phyloP scores from a whole-genome alignment of 2,329 filamentous ascomycete species.

The Cladosporium cucumerinum region DNA sequence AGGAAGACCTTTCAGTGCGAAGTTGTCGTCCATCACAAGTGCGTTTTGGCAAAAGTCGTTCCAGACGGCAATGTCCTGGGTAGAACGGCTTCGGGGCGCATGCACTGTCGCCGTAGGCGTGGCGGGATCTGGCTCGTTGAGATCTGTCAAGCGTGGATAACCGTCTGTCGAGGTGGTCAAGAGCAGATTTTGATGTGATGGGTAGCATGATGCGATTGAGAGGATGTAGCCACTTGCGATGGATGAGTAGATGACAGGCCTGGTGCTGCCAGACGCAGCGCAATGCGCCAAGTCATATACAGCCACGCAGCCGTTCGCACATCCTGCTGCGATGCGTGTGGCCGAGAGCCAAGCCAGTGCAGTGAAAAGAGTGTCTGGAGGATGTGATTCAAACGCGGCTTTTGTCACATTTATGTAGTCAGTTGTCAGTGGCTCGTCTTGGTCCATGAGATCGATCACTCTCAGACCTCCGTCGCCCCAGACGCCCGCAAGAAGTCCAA shows the following conservation, averaged over 20 bases:
- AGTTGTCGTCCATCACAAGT: conserved; percentile 54
- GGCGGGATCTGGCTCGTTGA: conserved; percentile 43
- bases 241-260: conserved; percentile 44
- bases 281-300: conserved; percentile 48
- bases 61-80: conserved; percentile 50
- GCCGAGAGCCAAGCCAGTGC: conserved; percentile 56
- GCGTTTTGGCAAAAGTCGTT: conserved; percentile 55
- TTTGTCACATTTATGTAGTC: conserved; percentile 42
- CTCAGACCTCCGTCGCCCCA: conserved; percentile 58
- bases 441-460: conserved; percentile 49
- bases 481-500: conserved; percentile 56
- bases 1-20: conserved; percentile 47
- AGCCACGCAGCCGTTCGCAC: conserved; percentile 55
- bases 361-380: conserved; percentile 54
- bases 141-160: conserved; percentile 52
- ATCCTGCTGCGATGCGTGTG: conserved; percentile 53
- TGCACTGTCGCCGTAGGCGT: conserved; percentile 46
- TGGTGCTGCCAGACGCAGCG: conserved; percentile 37
- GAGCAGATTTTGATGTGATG: conserved; percentile 52
- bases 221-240: conserved; percentile 49
- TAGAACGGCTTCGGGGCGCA: conserved; percentile 49
- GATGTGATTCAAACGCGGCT: conserved; percentile 50
- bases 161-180: conserved; percentile 55
- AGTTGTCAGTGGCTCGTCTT: conserved; percentile 13
- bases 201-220: conserved; percentile 49